Evolutionary conservation across 805 yeast genomes (phyloP), one percentile per base, ranked within the genome.

Genomic region (Aciculoconidium aculeatum): DNA sequence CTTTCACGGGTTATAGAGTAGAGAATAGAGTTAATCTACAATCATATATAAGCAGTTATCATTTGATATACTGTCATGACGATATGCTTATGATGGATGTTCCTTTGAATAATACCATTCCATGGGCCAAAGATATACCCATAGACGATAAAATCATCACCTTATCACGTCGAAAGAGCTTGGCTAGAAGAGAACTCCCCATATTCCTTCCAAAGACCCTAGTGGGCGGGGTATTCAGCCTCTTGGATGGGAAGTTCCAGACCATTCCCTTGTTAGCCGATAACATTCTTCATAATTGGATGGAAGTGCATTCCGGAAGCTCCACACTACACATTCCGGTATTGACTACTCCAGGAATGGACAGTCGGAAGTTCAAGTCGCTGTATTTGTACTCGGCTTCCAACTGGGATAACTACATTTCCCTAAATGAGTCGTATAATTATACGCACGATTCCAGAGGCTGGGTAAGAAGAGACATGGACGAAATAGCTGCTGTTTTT

Each of bases 1-100:
- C 41, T 3, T 43, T 37, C 28, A 35, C 48, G 6, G 64, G 64
- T 2, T 58, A 47, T 31, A 51, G 47, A 26, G 29, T 56, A 12
- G 62, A 56, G 25, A 41, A 37, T 32, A 49, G 50, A 37, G 26
- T 44, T 27, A 16, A 26, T 22, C 8, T 42, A n/a, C 30, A 32
- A 7, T 27, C 32, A 3, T 27, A 39, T 18, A 12, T 15, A 5
- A 37, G 31, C 14, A 41, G 43, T 13, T 53, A 41, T 30, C 50
- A 45, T 27, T 35, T 58, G 11, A 26, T 54, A 7, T 49, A 53
- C 28, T 58, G 61, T 27, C 44, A 43, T 21, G 61, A 57, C 28
- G 53, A 53, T 27, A 51, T 46, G 21, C 30, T 53, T 11, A 39
- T 51, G 10, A 42, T 32, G 15, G 55, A 48, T 25, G 19, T 25